Base-by-base conservation (phyloP, 208 protist genomes). In the Angomonas desouzai region DNA sequence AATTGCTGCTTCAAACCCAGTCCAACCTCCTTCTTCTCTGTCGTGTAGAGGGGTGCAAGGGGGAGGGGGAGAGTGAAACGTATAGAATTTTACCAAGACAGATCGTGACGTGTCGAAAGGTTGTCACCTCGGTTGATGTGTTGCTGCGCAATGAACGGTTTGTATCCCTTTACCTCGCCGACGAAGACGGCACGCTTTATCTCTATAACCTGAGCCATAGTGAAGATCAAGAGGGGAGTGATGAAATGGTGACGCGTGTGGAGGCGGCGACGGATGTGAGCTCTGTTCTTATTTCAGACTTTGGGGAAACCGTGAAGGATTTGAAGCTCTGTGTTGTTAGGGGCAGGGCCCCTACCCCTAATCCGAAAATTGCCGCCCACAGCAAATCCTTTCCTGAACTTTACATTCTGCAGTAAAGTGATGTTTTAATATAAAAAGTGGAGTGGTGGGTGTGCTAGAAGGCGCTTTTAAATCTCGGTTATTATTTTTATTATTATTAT, bases 381-480 rank as follows among this genome's bases (percentile, higher is more conserved):
- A 51, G 45, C 20, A 23, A 13, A 20, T 38, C 29, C 25, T 58
- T 38, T 58, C 56, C 29, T 11, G 56, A 62, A 47, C 11, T 40
- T 36, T 57, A 57, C 51, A 22, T 34, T 29, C 3, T 57, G 10
- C 51, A 57, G 25, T 57, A 34, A 25, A 33, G 51, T 36, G 9
- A 10, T 16, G 29, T 28, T 27, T 3, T 13, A 51, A 23, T 4
- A 23, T 51, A 51, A 27, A 18, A 40, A 40, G 9, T 40, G 9
- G 36, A 40, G 9, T 13, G 9, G 47, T 18, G 4, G 47, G 4
- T 27, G 47, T 27, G 4, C 47, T 53, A 4, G 9, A 20, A 28
- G 11, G 22, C 9, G 4, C 47, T 43, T 13, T 13, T 43, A 18
- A 43, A 43, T 43, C 9, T 43, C 9, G 36, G 13, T 53, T 20